phyloP scores from a whole-genome alignment of 345 rosid species.

The Angophora floribunda region DNA sequence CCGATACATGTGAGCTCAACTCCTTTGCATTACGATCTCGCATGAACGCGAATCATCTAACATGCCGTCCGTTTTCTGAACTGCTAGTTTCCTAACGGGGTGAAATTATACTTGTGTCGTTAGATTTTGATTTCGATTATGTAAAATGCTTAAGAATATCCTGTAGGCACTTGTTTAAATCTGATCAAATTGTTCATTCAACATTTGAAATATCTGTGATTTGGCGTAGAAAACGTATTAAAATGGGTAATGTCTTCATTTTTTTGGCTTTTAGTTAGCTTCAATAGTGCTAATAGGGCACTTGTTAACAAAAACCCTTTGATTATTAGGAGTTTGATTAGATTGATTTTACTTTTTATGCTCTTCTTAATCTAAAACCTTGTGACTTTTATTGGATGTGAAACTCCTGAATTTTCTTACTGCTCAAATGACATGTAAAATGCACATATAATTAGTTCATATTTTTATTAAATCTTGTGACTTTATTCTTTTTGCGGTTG shows the following conservation, averaged over 20 bases:
- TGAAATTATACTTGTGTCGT: fast-evolving
- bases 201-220: fast-evolving
- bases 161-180: fast-evolving
- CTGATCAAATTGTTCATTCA: neutral
- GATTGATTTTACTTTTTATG: neutral
- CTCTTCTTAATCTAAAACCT: neutral
- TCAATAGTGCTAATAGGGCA: neutral
- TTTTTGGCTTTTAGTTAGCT: neutral
- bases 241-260: neutral
- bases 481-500: neutral
- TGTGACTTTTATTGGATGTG: neutral
- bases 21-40: neutral
- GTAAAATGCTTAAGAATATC: neutral
- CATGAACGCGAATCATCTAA: neutral
- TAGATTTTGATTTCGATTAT: neutral
- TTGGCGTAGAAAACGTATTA: fast-evolving
- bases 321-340: neutral
- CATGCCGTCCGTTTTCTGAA: neutral
- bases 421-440: neutral
- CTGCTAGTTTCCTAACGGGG: too few species aligned
- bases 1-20: neutral
- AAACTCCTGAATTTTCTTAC: neutral
- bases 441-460: neutral
- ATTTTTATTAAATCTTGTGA: neutral
- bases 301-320: neutral